Evolutionary conservation across 257 asterid genomes (phyloP), one percentile per base, ranked within the genome.

Genomic region (Datura wrightii): DNA sequence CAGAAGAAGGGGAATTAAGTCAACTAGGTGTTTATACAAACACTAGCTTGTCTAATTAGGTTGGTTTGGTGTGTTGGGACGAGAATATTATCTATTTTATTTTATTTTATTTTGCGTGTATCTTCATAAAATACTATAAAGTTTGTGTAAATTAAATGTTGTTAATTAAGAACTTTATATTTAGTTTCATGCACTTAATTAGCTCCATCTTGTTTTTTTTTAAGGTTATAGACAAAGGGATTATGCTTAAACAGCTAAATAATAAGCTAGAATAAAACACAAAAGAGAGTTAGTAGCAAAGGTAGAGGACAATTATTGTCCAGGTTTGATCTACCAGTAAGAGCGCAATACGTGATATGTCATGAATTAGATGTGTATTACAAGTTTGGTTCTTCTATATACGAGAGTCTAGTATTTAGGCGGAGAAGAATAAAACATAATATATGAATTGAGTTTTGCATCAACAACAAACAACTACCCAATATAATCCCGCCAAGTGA

Each of bases 1-100:
- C 60, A 34, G 37, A 55, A 44, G 36, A 54, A 46, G 41, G 41
- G 62, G 52, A 83, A 53, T 82, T 7, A 63, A 85, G 90, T 88
- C 90, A 88, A 86, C 87, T 63, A 39, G 80, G 80, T 58, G 71
- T 81, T 76, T 76, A 67, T 82, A 88, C 85, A 74, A 82, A 19
- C 53, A 66, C 86, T 83, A 56, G 36, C 80, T 83, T 82, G 60
- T 80, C 39, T 59, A 48, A 67, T 83, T 46, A 63, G 50, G 34
- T 72, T 31, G 88, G 80, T 74, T 83, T 58, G 90, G 86, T 79
- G 71, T 50, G 24, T 76, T 79, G 71, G 85, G 69, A 67, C 79
- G 37, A 56, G 46, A 58, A 14, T 6, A 76, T 24, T 76, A 50
- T 52, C 2, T 6, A 76, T 13, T 8, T 76, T 46, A 19, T 65